Base-by-base conservation (phyloP, 352 stramenopile genomes). In the Phytopythium chamaehyphon region DNA sequence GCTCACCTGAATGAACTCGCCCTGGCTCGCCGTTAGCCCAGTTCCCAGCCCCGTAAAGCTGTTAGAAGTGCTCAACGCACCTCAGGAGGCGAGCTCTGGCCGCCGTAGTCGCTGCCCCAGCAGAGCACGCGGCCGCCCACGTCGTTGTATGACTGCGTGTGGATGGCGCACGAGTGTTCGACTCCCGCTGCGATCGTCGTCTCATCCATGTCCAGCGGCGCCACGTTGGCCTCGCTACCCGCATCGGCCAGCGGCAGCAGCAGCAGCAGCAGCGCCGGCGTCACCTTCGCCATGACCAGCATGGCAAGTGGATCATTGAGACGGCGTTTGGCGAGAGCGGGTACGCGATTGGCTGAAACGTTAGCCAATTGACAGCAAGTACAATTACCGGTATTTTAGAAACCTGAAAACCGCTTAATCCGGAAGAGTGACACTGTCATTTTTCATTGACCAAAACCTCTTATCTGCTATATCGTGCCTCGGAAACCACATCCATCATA, bases 1-100 rank as follows among this genome's bases (percentile, higher is more conserved):
- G 49, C 75, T 90, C 48, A 95, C 71, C 63, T 95, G 84, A 38
- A 95, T 83, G 56, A 92, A 93, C 24, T 86, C 61, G 4, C 67
- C 73, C 66, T 80, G 39, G 15, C 14, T 21, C 40, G n/a, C 11
- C 39, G 7, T 28, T 5, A 31, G 21, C 5, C 18, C 10, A 8
- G 4, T 8, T n/a, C 26, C 6, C 6, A 4, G 22, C 22, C 3
- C 6, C 26, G 50, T 16, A 12, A 21, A 23, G 15, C 11, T 4
- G 24, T 33, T 33, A 10, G 5, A 33, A 33, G 5, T 10, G 5
- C 28, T 33, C 9, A 9, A 39, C 56, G 38, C 54, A 82, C 71
- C 0, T 55, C 23, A 12, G 75, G 76, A 0, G 81, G 63, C 5
- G 55, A 68, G 45, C 69, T 76, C 59, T 93, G 83, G 1, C 78